A percentile compares a stretch with the other conserved stretches of the same genome.
Evolutionary conservation across 2,329 filamentous ascomycete genomes (phyloP).

Genomic region (Dactylellina sp.): DNA sequence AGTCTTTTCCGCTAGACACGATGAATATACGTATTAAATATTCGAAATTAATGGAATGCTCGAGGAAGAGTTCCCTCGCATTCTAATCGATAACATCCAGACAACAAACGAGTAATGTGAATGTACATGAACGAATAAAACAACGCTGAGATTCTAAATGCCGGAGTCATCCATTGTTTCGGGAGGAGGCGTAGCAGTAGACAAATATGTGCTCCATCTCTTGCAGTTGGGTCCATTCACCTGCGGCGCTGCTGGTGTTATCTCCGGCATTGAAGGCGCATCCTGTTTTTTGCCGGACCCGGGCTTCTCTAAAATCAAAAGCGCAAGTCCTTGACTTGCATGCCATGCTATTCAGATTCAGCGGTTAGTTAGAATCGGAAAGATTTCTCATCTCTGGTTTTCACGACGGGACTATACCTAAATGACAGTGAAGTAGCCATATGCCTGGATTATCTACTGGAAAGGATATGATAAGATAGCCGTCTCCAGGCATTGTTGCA

Average conservation of each 20-base stretch:
- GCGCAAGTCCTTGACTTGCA: conserved; percentile 68
- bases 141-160: not conserved
- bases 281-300: not conserved
- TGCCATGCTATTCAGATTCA: conserved; percentile 66
- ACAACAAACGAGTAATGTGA: too few species aligned
- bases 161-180: conserved; percentile 28
- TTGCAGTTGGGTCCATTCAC: not conserved
- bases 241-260: not conserved
- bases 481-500: conserved; percentile 65
- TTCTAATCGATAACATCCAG: too few species aligned
- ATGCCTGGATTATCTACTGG: conserved; percentile 67
- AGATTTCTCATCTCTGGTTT: not conserved
- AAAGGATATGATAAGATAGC: conserved; percentile 68
- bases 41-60: too few species aligned
- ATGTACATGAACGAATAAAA: not conserved
- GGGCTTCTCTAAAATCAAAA: conserved; percentile 56
- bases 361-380: not conserved
- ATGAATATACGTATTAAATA: too few species aligned
- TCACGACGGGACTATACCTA: too few species aligned
- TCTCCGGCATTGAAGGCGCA: too few species aligned
- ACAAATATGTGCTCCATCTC: conserved; percentile 10
- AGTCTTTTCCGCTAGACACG: too few species aligned
- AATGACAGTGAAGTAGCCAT: conserved; percentile 62
- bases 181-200: not conserved
- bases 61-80: too few species aligned